Conservation (phyloP, 441 rosid genomes). For the Croton laevigatus region DNA sequence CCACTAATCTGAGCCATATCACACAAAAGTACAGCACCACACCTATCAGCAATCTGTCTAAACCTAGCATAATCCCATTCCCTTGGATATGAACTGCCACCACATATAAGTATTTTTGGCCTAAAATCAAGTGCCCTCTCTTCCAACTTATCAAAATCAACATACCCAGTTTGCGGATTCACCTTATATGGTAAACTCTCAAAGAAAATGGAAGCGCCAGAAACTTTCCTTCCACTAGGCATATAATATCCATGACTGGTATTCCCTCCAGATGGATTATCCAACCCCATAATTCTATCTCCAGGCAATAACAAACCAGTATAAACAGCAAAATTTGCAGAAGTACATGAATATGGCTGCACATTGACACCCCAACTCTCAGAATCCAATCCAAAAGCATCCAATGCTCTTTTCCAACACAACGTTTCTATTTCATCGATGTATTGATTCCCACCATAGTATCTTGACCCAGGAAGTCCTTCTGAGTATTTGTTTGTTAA, state of each 20-base stretch:
- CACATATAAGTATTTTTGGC: slow-evolving; percentile 91
- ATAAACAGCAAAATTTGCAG: slow-evolving; percentile 82
- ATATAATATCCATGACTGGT: slow-evolving; percentile 76
- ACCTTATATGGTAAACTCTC: slow-evolving; percentile 86
- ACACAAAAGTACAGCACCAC: slow-evolving; percentile 87
- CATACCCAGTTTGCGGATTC: slow-evolving; percentile 65
- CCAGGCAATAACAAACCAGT: slow-evolving; percentile 71
- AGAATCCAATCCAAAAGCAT: slow-evolving; percentile 62
- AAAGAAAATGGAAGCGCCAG: slow-evolving; percentile 75
- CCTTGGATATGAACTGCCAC: slow-evolving; percentile 94
- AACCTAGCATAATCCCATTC: slow-evolving; percentile 91
- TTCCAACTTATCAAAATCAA: slow-evolving; percentile 73
- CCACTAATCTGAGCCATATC: slow-evolving; percentile 99
- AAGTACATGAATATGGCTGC: slow-evolving; percentile 86
- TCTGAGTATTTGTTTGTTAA: slow-evolving; percentile 93
- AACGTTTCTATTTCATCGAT: slow-evolving; percentile 76
- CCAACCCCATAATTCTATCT: slow-evolving; percentile 89
- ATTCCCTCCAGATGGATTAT: slow-evolving; percentile 85
- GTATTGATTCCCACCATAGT: slow-evolving; percentile 69
- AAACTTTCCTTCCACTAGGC: slow-evolving; percentile 72
- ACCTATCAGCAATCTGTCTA: slow-evolving; percentile 82
- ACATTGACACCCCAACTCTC: slow-evolving; percentile 87
- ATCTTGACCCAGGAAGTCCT: slow-evolving; percentile 75
- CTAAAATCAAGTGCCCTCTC: slow-evolving; percentile 89
- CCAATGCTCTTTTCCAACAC: slow-evolving; percentile 68